Conservation (phyloP, 495 filamentous ascomycete genomes). For the Barbatosphaeria neglecta region DNA sequence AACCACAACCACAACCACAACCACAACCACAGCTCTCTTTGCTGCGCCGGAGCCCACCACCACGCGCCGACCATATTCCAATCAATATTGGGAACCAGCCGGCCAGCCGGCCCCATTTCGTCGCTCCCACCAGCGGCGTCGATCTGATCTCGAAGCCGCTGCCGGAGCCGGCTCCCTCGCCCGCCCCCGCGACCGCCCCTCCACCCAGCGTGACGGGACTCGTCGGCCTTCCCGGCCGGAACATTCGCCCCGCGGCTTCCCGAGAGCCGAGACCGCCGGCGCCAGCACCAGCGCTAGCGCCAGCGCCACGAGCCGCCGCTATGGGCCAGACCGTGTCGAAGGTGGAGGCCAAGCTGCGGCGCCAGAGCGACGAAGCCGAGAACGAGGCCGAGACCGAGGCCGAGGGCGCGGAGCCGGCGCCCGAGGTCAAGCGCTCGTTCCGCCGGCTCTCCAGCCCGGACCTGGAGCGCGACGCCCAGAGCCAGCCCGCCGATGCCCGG, state of each 20-base stretch:
- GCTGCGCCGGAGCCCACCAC: too few species aligned
- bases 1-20: conserved; percentile 6
- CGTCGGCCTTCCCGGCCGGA: conserved; percentile 14
- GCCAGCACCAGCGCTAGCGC: background rate
- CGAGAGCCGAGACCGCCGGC: background rate
- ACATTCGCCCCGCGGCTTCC: conserved; percentile 16
- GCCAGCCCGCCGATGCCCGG: too few species aligned
- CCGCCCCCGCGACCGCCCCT: background rate
- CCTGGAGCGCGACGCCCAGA: too few species aligned
- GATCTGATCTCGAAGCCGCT: too few species aligned
- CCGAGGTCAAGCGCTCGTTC: conserved; percentile 1
- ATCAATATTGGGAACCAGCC: too few species aligned
- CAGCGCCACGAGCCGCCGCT: background rate
- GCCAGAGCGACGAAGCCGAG: background rate
- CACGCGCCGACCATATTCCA: too few species aligned
- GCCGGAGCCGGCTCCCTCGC: too few species aligned
- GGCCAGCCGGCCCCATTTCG: too few species aligned
- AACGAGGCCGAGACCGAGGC: background rate
- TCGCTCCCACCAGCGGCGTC: too few species aligned
- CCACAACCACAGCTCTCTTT: background rate
- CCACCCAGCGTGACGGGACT: background rate
- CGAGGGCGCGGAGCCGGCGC: background rate
- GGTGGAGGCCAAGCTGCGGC: background rate
- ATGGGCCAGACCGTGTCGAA: background rate
- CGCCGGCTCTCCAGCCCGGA: conserved; percentile 20